A percentile compares a stretch with the other conserved stretches of the same genome.
Evolutionary conservation across 257 asterid species (phyloP).

Genomic region (Paraleonurus japonicus): DNA sequence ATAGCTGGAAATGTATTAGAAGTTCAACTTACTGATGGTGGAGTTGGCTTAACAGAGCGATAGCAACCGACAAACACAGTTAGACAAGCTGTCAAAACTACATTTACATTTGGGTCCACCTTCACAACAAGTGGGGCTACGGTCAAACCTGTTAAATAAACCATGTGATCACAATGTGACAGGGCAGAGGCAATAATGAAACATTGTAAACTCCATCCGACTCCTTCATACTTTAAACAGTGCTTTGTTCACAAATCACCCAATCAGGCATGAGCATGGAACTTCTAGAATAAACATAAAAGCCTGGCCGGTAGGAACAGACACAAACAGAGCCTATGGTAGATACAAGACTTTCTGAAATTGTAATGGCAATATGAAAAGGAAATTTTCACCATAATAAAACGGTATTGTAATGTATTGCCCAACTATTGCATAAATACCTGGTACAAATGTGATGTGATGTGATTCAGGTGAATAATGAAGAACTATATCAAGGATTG

Average conservation of each 20-base stretch:
- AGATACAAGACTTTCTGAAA: not conserved
- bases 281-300: constrained; percentile 2
- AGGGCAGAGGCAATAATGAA: constrained; percentile 5
- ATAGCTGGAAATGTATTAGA: not conserved
- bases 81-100: constrained; percentile 81
- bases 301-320: constrained; percentile 10
- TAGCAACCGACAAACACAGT: constrained; percentile 87
- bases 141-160: constrained; percentile 61
- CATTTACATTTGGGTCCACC: constrained; percentile 88
- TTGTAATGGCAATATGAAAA: not conserved
- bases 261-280: not conserved
- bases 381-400: not conserved
- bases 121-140: constrained; percentile 87
- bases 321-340: not conserved
- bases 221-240: not conserved
- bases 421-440: constrained; percentile 3
- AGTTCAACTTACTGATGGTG: constrained; percentile 71
- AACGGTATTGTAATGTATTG: not conserved
- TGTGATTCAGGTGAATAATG: not conserved
- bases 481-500: not conserved
- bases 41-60: constrained; percentile 91
- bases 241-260: constrained; percentile 11
- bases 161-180: constrained; percentile 10
- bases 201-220: not conserved
- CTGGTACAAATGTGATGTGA: not conserved